phyloP scores from a whole-genome alignment of 768 basidiomycete genomes.

The Tremella mesenterica region DNA sequence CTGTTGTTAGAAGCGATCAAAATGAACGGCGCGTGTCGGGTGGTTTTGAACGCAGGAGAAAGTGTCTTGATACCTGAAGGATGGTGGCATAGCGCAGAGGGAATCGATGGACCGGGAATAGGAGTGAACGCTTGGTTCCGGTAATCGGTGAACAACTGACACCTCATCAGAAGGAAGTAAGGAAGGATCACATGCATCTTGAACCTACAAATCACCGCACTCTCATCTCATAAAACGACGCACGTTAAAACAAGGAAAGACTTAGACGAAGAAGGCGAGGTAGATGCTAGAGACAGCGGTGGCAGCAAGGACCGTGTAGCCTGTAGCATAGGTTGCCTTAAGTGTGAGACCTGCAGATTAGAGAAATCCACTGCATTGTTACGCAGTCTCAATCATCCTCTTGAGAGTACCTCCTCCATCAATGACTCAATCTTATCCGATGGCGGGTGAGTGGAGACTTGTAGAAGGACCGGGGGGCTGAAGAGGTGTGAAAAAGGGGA shows the following conservation, averaged over 20 bases:
- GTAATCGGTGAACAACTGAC: conserved; percentile 3
- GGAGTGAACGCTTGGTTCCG: conserved; percentile 38
- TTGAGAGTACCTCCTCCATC: no score
- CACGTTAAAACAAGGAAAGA: not conserved
- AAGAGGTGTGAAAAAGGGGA: no score
- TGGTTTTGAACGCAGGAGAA: conserved; percentile 25
- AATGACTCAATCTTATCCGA: no score
- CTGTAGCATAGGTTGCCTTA: conserved; percentile 69
- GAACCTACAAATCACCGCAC: conserved; percentile 1
- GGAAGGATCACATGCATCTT: no score
- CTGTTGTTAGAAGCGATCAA: conserved; percentile 17
- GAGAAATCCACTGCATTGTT: not conserved
- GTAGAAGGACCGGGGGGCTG: no score
- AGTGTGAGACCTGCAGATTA: conserved; percentile 59
- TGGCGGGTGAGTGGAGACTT: no score
- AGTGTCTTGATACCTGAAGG: conserved; percentile 39
- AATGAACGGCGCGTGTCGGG: conserved; percentile 20
- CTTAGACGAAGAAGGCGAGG: conserved; percentile 51
- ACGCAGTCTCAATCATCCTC: no score
- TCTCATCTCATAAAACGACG: not conserved
- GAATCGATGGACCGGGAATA: conserved; percentile 24
- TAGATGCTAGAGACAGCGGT: conserved; percentile 66
- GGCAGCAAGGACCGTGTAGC: conserved; percentile 74
- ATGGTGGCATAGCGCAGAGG: conserved; percentile 42
- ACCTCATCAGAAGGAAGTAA: not conserved